phyloP scores from a whole-genome alignment of 1,139 yeast genomes.

The Diutina ranongensis region DNA sequence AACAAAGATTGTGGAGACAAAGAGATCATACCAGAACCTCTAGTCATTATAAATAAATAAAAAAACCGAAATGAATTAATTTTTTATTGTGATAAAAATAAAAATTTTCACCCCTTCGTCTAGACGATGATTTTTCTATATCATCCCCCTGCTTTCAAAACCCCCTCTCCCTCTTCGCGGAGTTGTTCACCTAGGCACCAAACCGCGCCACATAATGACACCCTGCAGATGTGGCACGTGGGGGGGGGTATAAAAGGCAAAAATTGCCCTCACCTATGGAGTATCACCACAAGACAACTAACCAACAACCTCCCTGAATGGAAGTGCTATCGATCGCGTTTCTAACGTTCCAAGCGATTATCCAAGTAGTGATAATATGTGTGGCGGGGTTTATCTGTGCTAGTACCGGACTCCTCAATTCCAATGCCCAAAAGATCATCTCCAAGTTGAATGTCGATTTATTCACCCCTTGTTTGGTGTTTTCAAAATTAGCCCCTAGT shows the following conservation, averaged over 20 bases:
- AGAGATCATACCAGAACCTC: no score
- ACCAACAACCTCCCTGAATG: neutral
- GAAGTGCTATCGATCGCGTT: conserved; percentile 30
- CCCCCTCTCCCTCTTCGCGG: no score
- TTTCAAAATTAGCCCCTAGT: conserved; percentile 68
- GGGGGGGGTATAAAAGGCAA: neutral
- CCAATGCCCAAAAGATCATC: conserved; percentile 53
- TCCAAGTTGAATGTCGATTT: conserved; percentile 65
- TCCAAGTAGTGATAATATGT: conserved; percentile 67
- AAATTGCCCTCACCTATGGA: neutral
- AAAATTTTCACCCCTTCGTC: no score
- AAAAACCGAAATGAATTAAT: no score
- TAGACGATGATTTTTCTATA: no score
- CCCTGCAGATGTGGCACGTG: neutral
- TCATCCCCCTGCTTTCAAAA: no score
- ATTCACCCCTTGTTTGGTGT: conserved; percentile 78
- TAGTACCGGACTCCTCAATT: conserved; percentile 41
- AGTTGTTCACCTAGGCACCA: neutral
- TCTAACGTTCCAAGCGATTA: conserved; percentile 66
- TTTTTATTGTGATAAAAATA: no score
- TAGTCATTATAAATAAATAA: no score
- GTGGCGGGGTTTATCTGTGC: conserved; percentile 65
- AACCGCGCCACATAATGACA: neutral
- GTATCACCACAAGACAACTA: neutral
- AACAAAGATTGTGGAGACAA: no score